These are phyloP conservation scores for Eucalyptus coolabah DNA, from an alignment of 345 rosid genomes.

Conservation along the genomic window DNA sequence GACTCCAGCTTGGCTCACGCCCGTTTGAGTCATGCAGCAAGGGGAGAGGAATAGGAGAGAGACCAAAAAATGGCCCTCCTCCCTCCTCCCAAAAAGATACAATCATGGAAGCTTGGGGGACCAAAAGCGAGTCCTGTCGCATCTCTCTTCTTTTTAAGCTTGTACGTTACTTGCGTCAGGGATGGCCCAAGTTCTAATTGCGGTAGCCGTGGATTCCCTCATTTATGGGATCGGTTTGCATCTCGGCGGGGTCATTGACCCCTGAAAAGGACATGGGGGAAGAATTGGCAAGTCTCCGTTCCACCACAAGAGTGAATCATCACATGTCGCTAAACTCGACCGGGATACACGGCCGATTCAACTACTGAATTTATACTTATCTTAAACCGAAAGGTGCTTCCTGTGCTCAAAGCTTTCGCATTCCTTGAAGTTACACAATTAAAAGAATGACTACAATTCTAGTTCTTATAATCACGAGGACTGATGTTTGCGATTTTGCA, in stretches of 20 bases:
- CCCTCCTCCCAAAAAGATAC: not conserved
- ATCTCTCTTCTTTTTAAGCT: not conserved
- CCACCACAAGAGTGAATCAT: not conserved
- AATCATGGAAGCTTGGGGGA: not conserved
- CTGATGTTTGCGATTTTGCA: not conserved
- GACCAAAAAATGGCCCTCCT: not conserved
- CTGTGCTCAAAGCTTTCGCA: not conserved
- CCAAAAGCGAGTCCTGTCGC: not conserved
- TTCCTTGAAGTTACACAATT: not conserved
- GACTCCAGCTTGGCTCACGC: not conserved
- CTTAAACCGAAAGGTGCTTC: not conserved
- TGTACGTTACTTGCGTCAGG: not conserved
- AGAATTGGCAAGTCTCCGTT: not conserved
- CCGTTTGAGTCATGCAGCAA: not conserved
- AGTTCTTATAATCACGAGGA: not conserved
- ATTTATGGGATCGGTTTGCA: not conserved
- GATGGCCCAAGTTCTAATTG: not conserved
- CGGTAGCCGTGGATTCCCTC: not conserved
- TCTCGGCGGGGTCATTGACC: not conserved
- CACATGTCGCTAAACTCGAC: not conserved
- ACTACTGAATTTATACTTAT: not conserved
- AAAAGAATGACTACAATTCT: not conserved
- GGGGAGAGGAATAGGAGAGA: not conserved
- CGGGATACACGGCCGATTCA: not conserved
- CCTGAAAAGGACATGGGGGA: not conserved